Evolutionary conservation across 768 basidiomycete genomes (phyloP), one percentile per base, ranked within the genome.

Genomic region (Hemileccinum rubropunctum): DNA sequence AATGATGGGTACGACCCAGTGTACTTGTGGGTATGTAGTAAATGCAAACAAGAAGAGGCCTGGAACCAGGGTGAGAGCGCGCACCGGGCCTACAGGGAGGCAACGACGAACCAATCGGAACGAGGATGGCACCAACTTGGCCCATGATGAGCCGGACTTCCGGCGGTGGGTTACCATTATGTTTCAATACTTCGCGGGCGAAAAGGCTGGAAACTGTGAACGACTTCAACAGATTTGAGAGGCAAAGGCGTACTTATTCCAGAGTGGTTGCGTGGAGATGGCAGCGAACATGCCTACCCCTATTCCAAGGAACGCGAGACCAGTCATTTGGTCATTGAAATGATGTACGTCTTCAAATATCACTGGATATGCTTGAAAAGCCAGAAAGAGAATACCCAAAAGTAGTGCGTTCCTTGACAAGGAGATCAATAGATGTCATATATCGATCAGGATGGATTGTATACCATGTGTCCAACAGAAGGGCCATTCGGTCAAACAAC

Each of bases 401-500:
- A 74, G 42, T 14, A 73, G 48, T 4, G 73, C 65, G 42, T 67
- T 70, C 71, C 75, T 76, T 45, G 17, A 44, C 20, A 48, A 42
- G 38, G 32, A 5, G 27, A 28, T 28, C 26, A 33, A 30, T 7
- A 1, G 30, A 34, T 13, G 38, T 57, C 8, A 62, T 26, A 1
- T 17, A 38, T 34, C 9, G 10, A 41, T 46, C 27, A 32, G 21
- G 26, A 18, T 23, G 26, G 27, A 60, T 28, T 26, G 33, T 76
- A 3, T 64, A 85, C 90, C 89, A 91, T 13, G 78, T 63, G 62
- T 89, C 77, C 9, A 92, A 72, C 5, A 85, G 66, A 4, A 91
- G 72, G 0, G 85, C 84, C 88, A 91, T 92, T n/a, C 78, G 74
- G 56, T 94, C 87, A 42, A 73, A 78, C 0, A 79, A 36, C 5